A percentile compares a stretch with the other conserved stretches of the same genome.
These are phyloP conservation scores for Fagopyrum tataricum DNA, from an alignment of 148 eudicot species.

Conservation along the genomic window DNA sequence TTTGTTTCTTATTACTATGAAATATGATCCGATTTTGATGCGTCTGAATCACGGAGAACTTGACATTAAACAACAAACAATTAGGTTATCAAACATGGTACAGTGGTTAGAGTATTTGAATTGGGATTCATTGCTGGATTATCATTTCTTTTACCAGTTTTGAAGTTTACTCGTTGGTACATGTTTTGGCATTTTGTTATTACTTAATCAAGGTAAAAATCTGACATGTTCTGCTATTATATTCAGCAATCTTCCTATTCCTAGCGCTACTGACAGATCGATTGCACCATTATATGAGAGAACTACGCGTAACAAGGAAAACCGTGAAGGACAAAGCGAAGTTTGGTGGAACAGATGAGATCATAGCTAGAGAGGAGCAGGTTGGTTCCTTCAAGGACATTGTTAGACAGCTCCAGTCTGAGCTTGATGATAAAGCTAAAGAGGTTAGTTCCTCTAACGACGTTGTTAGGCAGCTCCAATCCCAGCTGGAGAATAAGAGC, in stretches of 20 bases:
- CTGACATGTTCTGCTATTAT: not conserved
- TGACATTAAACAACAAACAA: not conserved
- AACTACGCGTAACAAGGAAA: conserved; percentile 53
- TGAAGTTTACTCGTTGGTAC: not conserved
- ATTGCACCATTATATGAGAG: conserved; percentile 65
- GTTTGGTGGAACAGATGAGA: conserved; percentile 36
- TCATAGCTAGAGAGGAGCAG: conserved; percentile 51
- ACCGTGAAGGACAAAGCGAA: conserved; percentile 35
- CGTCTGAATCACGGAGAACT: not conserved
- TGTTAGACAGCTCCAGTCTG: conserved; percentile 40
- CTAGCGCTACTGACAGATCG: conserved; percentile 58
- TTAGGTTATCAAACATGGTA: not conserved
- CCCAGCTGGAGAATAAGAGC: too few species aligned
- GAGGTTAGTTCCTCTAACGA: conserved; percentile 16
- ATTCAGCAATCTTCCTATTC: conserved; percentile 60
- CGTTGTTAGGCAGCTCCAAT: too few species aligned
- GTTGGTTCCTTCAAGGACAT: conserved; percentile 31
- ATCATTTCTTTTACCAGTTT: not conserved
- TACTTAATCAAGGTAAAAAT: not conserved
- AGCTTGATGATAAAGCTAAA: conserved; percentile 36
- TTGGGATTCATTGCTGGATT: not conserved
- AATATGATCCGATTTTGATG: not conserved
- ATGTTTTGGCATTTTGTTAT: not conserved
- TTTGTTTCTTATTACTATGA: not conserved
- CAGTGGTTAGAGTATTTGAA: not conserved